These are phyloP conservation scores for Clavispora asparagi DNA, from an alignment of 805 yeast species.

Conservation along the genomic window DNA sequence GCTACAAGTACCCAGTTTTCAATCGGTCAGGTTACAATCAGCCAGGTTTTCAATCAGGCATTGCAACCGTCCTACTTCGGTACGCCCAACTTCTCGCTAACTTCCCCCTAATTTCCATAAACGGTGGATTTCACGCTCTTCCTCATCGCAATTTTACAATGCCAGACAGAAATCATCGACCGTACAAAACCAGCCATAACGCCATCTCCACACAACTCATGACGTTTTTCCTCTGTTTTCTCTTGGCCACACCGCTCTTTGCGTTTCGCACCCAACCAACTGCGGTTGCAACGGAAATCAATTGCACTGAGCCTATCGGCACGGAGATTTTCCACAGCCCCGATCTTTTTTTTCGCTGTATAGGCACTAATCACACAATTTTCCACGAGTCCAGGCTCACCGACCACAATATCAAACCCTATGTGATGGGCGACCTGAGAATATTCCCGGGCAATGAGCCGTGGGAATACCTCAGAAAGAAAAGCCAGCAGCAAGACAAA, in stretches of 20 bases:
- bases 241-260: neutral
- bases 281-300: neutral
- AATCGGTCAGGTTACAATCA: no score
- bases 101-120: no score
- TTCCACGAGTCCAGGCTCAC: constrained; percentile 11
- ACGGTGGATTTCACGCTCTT: no score
- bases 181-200: no score
- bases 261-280: neutral
- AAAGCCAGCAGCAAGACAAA: neutral
- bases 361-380: neutral
- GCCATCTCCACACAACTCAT: neutral
- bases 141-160: no score
- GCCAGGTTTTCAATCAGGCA: no score
- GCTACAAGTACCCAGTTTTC: no score
- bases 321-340: neutral
- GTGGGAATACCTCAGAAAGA: neutral
- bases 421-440: constrained; percentile 8
- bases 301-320: neutral
- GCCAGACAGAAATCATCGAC: no score
- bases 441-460: neutral
- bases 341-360: neutral
- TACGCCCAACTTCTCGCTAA: no score
- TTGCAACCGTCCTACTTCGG: no score
- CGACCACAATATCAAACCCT: constrained; percentile 7
- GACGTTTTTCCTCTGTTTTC: neutral